Evolutionary conservation across 2,329 filamentous ascomycete species (phyloP), one percentile per base, ranked within the genome.

Genomic region (Lachnellula suecica): DNA sequence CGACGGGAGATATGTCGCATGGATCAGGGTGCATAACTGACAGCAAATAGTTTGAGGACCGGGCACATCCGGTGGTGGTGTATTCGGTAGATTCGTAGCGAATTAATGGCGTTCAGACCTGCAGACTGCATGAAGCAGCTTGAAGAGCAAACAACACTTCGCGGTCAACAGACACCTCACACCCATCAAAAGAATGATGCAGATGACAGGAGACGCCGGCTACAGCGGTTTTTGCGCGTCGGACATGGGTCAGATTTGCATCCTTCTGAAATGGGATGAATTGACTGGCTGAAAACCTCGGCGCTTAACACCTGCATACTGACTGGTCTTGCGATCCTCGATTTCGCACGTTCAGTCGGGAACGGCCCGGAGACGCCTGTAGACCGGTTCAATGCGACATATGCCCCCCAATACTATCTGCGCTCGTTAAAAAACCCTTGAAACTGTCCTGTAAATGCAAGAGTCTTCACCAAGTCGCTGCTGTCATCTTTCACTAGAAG

Each of bases 101-200:
- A 43, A 43, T 37, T 9, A 17, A 9, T 23, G 15, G 22, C 40
- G 22, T 25, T 24, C 37, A 20, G 20, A n/a, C 20, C 11, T 11
- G 40, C 20, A 40, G 37, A 40, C 19, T 43, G 40, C 40, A 43
- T 43, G 40, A 43, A 43, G 22, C 22, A 43, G 37, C 40, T 22
- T 20, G 11, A n/a, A 22, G 13, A 23, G 40, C 22, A 43, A 23
- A 8, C 40, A 43, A 23, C 9, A 27, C 8, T 23, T 22, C 13
- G 10, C 22, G 40, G n/a, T 40, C 15, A 25, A 25, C n/a, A 43
- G 13, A 43, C 20, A 25, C 22, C 3, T 35, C 25, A 43, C 20
- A 25, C 22, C 3, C 17, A 24, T 9, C 25, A 4, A n/a, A 42
- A 23, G 40, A 43, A 20, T n/a, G 40, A 15, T 22, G 40, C 40